Evolutionary conservation across 2,329 filamentous ascomycete genomes (phyloP).

Genomic region (Paecilomyces sp.): DNA sequence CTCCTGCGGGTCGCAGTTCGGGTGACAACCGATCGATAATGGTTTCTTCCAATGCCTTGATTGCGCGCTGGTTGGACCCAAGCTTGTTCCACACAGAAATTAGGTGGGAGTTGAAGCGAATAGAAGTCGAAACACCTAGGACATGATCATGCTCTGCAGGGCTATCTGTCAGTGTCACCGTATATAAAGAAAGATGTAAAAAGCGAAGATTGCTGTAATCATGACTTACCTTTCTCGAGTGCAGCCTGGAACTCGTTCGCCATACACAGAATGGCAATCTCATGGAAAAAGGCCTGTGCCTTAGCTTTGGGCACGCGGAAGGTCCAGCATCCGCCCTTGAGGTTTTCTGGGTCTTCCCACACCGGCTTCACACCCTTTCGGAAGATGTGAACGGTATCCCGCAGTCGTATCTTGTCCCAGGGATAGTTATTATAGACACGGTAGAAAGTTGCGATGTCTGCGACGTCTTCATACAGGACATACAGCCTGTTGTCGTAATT

Average conservation of each 20-base stretch:
- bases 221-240: conserved; percentile 69
- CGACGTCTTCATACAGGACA: conserved; percentile 31
- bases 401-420: conserved; percentile 66
- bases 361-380: conserved; percentile 69
- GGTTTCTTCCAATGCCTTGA: conserved; percentile 65
- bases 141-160: conserved; percentile 68
- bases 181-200: background rate
- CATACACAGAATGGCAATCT: conserved; percentile 27
- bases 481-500: conserved; percentile 29
- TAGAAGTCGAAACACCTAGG: conserved; percentile 79
- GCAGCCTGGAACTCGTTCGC: conserved; percentile 43
- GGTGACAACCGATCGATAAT: conserved; percentile 66
- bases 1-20: conserved; percentile 62
- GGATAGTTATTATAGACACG: conserved; percentile 76
- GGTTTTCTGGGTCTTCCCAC: conserved; percentile 83
- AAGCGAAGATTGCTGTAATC: background rate
- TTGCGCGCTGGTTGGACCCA: conserved; percentile 68
- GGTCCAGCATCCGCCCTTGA: conserved; percentile 81
- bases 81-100: conserved; percentile 93
- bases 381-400: conserved; percentile 73
- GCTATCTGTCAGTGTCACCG: conserved; percentile 1
- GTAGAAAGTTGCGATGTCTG: conserved; percentile 55
- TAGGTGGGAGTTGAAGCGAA: conserved; percentile 81
- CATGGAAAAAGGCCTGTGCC: conserved; percentile 44
- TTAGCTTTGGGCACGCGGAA: conserved; percentile 77